A percentile compares a stretch with the other conserved stretches of the same genome.
Evolutionary conservation across 2,329 filamentous ascomycete genomes (phyloP).

Genomic region (Colletotrichum gigasporum): DNA sequence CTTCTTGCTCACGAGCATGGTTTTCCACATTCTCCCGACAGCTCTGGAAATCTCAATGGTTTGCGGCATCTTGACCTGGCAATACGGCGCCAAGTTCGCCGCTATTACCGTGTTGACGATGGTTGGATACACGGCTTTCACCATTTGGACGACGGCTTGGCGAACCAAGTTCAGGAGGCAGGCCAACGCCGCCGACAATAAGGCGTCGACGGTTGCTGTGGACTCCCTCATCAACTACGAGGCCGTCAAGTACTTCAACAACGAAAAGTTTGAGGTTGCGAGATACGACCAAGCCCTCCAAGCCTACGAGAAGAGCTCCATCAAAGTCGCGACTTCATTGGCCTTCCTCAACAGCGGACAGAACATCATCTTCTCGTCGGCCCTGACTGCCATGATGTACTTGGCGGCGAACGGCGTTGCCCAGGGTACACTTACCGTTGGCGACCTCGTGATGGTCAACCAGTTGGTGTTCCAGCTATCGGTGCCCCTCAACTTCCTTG

Average conservation of each 20-base stretch:
- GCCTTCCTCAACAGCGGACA: constrained; percentile 94
- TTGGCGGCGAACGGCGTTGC: constrained; percentile 91
- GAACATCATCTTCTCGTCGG: constrained; percentile 95
- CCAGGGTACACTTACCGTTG: constrained; percentile 82
- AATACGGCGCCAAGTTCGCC: constrained; percentile 92
- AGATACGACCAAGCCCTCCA: constrained; percentile 89
- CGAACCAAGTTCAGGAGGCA: constrained; percentile 95
- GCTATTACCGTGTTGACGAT: constrained; percentile 91
- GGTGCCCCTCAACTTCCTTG: constrained; percentile 95
- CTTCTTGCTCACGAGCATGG: constrained; percentile 96
- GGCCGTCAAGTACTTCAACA: constrained; percentile 99
- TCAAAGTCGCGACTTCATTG: constrained; percentile 95
- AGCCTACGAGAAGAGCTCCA: constrained; percentile 91
- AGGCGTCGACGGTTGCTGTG: constrained; percentile 91
- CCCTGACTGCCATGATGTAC: constrained; percentile 98
- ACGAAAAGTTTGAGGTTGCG: constrained; percentile 92
- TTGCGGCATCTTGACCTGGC: constrained; percentile 94
- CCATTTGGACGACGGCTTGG: constrained; percentile 96
- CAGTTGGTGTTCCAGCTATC: constrained; percentile 98
- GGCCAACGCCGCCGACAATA: constrained; percentile 96
- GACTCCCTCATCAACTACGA: constrained; percentile 99
- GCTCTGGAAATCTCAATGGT: constrained; percentile 94
- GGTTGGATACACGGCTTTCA: constrained; percentile 95
- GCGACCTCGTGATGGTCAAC: constrained; percentile 98
- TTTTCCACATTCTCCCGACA: constrained; percentile 95